Base-by-base conservation (phyloP, 2,329 filamentous ascomycete genomes). In the Pseudogymnoascus sp. region DNA sequence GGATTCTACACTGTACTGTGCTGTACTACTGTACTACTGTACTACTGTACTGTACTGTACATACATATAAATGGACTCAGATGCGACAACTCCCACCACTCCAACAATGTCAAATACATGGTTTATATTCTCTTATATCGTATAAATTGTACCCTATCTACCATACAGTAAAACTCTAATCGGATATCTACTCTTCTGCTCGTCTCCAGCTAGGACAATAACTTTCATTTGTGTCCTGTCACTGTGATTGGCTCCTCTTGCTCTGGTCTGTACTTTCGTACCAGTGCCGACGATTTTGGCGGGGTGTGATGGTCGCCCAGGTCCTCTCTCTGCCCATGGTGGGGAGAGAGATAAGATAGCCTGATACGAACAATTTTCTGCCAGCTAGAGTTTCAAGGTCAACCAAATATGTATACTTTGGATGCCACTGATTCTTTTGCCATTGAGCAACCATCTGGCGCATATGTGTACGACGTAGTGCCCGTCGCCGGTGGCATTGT, bases 381-480 rank as follows among this genome's bases (percentile, higher is more conserved):
- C 50, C 50, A 56, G 28, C 35, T 56, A 14, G 50, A 33, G 10
- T 19, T 56, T 56, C 28, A 35, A 56, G 50, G 26, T 33, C 50
- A 56, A 22, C 38, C 14, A 53, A 71, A 70, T 63, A 74, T 74
- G 73, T 74, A 73, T 59, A 66, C 64, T 16, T 66, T 74, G 14
- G 67, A 66, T 56, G 62, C 61, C 12, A 65, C 67, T 6, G 63
- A 67, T 38, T 63, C 67, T 19, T 72, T 70, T 61, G 61, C 69
- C 11, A 65, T 75, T 61, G 53, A 67, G n/a, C 63, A 65, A 6
- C 68, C 73, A 16, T 43, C 59, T 62, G 67, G 68, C 12, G 72
- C 75, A 6, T 81, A 81, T 67, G 74, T 81, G 61, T 81, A 80
- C 68, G 72, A 77, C 24, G 72, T 81, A 62, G 71, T 73, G 6